These are phyloP conservation scores for Venturia oleaginea DNA, from an alignment of 2,329 filamentous ascomycete genomes.

Conservation along the genomic window DNA sequence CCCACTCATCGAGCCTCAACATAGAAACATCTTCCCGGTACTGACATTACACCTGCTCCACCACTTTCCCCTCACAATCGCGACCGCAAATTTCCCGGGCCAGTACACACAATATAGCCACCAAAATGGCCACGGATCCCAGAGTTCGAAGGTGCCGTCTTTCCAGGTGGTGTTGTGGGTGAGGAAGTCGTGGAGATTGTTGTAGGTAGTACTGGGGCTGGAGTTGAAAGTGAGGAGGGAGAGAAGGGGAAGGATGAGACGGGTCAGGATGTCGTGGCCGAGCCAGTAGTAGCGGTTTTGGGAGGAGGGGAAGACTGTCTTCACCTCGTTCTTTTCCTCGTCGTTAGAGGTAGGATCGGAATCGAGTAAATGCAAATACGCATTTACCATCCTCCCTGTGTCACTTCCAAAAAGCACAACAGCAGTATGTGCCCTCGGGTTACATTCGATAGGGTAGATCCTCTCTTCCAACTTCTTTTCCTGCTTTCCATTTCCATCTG, in stretches of 20 bases:
- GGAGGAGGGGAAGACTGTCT: neutral
- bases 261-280: slow-evolving; percentile 53
- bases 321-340: slow-evolving; percentile 2
- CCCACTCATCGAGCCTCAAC: neutral
- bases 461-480: slow-evolving; percentile 21
- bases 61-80: slow-evolving; percentile 35
- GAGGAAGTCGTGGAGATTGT: slow-evolving; percentile 23
- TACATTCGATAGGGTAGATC: slow-evolving; percentile 62
- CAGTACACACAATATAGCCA: slow-evolving; percentile 46
- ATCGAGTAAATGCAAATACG: slow-evolving; percentile 37
- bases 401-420: slow-evolving; percentile 47
- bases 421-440: slow-evolving; percentile 60
- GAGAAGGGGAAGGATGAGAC: slow-evolving; percentile 41
- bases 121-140: slow-evolving; percentile 43
- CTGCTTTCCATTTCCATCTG: slow-evolving; percentile 23
- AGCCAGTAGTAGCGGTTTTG: slow-evolving; percentile 50
- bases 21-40: slow-evolving; percentile 49
- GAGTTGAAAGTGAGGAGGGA: slow-evolving; percentile 24
- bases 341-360: too few relatives aligned
- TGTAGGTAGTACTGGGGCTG: slow-evolving; percentile 16
- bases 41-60: slow-evolving; percentile 63
- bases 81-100: slow-evolving; percentile 42
- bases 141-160: slow-evolving; percentile 40
- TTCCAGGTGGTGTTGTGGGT: slow-evolving; percentile 38
- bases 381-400: slow-evolving; percentile 37